phyloP scores from a whole-genome alignment of 2,329 filamentous ascomycete species.

The Penicillium decumbens region DNA sequence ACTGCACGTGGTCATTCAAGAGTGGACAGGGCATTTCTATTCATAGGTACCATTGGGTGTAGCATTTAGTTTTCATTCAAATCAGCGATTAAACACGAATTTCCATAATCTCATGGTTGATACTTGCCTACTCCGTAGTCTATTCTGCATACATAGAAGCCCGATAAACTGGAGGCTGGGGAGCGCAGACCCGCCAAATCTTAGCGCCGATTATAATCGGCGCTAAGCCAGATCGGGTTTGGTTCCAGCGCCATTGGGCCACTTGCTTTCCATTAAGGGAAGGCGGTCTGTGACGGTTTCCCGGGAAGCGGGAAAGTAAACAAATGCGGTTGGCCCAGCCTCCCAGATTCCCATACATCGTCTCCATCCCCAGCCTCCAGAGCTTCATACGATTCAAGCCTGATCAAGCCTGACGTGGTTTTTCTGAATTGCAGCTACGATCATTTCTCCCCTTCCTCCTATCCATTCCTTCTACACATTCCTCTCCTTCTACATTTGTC shows the following conservation, averaged over 20 bases:
- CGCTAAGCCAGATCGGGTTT: constrained; percentile 9
- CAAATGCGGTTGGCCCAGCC: constrained; percentile 43
- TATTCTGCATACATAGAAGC: too few species aligned
- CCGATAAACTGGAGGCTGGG: constrained; percentile 19
- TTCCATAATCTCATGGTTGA: neutral
- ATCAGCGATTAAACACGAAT: neutral
- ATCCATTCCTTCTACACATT: constrained; percentile 30
- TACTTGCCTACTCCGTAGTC: neutral
- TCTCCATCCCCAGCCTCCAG: constrained; percentile 37
- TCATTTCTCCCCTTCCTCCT: constrained; percentile 24
- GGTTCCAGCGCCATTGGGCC: constrained; percentile 1
- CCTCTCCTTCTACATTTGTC: constrained; percentile 21
- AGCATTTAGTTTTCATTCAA: neutral
- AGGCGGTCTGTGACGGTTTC: constrained; percentile 35
- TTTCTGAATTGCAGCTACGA: constrained; percentile 34
- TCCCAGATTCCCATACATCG: constrained; percentile 29
- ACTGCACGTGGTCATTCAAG: neutral
- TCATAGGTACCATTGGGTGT: neutral
- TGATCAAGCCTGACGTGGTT: constrained; percentile 19
- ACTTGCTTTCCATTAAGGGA: constrained; percentile 14
- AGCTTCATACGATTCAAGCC: constrained; percentile 12
- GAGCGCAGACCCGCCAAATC: constrained; percentile 9
- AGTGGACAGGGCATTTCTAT: constrained; percentile 1
- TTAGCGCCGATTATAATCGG: constrained; percentile 6
- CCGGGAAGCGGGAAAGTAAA: constrained; percentile 38